phyloP scores from a whole-genome alignment of 2,329 filamentous ascomycete genomes.

The Cercospora sp. region DNA sequence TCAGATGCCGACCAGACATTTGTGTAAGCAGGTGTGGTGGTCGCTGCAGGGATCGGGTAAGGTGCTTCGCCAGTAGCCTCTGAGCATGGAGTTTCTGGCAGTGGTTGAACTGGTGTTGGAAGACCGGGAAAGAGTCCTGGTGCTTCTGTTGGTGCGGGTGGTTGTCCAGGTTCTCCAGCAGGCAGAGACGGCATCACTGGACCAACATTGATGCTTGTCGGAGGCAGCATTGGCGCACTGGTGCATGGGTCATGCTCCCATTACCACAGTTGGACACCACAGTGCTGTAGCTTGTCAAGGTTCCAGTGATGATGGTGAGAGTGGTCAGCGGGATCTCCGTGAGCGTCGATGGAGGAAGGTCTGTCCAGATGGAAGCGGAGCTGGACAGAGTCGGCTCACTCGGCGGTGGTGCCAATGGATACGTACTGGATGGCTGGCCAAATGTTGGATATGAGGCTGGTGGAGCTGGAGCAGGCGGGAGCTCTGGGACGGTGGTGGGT shows the following conservation, averaged over 20 bases:
- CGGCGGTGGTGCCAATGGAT: not conserved
- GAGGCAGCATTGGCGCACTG: not conserved
- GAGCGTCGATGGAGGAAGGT: not conserved
- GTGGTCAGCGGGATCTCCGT: constrained; percentile 2
- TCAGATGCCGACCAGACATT: not conserved
- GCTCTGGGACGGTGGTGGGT: not conserved
- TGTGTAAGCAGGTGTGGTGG: not conserved
- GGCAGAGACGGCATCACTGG: constrained; percentile 1
- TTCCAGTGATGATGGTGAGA: constrained; percentile 5
- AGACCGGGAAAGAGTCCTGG: not conserved
- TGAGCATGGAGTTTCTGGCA: constrained; percentile 1
- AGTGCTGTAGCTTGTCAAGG: constrained; percentile 10
- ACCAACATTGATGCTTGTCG: not conserved
- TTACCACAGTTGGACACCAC: constrained; percentile 1
- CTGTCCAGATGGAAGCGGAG: not conserved
- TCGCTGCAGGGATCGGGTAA: not conserved
- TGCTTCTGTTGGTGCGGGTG: not conserved
- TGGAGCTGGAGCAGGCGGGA: not conserved
- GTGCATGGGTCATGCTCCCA: constrained; percentile 2
- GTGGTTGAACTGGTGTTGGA: not conserved
- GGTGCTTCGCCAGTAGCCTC: not conserved
- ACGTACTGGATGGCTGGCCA: not conserved
- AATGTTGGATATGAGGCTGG: constrained; percentile 1
- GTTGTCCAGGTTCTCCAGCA: not conserved
- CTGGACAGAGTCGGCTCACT: not conserved